These are phyloP conservation scores for Aspergillus sp. DNA, from an alignment of 2,329 filamentous ascomycete species.

Conservation along the genomic window DNA sequence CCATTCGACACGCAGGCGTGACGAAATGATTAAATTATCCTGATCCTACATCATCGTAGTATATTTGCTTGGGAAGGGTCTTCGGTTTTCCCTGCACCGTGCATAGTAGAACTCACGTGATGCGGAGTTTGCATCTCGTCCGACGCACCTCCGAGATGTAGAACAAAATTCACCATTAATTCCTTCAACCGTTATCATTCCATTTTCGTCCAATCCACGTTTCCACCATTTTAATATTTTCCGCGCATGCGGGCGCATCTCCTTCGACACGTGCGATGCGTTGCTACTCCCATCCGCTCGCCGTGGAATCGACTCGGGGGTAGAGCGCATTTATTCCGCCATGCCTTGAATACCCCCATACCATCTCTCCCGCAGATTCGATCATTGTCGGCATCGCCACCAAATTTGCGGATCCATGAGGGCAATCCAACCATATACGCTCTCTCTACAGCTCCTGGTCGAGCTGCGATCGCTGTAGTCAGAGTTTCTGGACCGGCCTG, in stretches of 20 bases:
- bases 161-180: background rate
- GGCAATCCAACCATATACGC: slow-evolving; percentile 76
- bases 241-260: slow-evolving; percentile 34
- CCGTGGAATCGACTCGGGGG: slow-evolving; percentile 20
- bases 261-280: slow-evolving; percentile 26
- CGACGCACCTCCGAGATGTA: background rate
- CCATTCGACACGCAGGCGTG: slow-evolving; percentile 26
- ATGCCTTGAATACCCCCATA: slow-evolving; percentile 10
- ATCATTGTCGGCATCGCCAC: slow-evolving; percentile 23
- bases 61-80: no score
- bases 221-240: background rate
- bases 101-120: background rate
- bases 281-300: slow-evolving; percentile 21
- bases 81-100: background rate
- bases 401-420: slow-evolving; percentile 22
- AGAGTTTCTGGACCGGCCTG: slow-evolving; percentile 80
- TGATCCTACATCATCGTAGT: background rate
- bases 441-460: slow-evolving; percentile 79
- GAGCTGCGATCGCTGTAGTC: slow-evolving; percentile 86
- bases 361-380: slow-evolving; percentile 13
- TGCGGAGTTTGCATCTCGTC: background rate
- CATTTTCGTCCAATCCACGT: background rate
- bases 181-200: background rate
- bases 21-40: slow-evolving; percentile 16
- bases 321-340: slow-evolving; percentile 14